A percentile compares a stretch with the other conserved stretches of the same genome.
Conservation (phyloP, 805 yeast genomes). For the Saccharomycopsis javanensis region DNA sequence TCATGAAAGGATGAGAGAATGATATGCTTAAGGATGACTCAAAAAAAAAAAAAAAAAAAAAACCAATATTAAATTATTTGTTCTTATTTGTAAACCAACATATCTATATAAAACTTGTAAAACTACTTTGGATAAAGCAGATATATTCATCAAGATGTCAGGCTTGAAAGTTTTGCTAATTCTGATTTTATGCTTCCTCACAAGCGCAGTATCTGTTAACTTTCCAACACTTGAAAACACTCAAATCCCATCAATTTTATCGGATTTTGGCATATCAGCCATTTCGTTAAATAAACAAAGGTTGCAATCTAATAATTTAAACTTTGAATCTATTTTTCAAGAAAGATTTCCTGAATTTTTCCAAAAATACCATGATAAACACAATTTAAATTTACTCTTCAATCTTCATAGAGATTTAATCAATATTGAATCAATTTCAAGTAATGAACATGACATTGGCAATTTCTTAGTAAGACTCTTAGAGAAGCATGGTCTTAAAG, state of each 20-base stretch:
- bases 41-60: too few relatives aligned
- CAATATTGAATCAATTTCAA: conserved; percentile 25
- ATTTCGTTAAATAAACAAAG: too few relatives aligned
- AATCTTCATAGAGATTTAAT: conserved; percentile 27
- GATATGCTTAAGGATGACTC: too few relatives aligned
- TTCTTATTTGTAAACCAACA: too few relatives aligned
- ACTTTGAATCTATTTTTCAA: not conserved
- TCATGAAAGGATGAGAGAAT: too few relatives aligned
- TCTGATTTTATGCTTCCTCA: not conserved
- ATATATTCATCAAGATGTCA: not conserved
- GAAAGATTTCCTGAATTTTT: conserved; percentile 6
- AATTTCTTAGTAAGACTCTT: conserved; percentile 29
- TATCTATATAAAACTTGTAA: not conserved
- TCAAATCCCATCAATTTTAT: not conserved
- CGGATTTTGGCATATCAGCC: not conserved
- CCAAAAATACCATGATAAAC: conserved; percentile 1
- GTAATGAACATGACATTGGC: conserved; percentile 27
- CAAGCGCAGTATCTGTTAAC: not conserved
- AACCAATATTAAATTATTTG: too few relatives aligned
- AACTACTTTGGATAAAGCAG: too few relatives aligned
- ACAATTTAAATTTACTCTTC: conserved; percentile 12
- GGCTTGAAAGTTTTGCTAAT: not conserved
- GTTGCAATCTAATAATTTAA: not conserved
- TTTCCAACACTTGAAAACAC: not conserved
- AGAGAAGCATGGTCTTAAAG: conserved; percentile 31